These are phyloP conservation scores for Candida vaughaniae DNA, from an alignment of 805 yeast genomes.

Conservation along the genomic window DNA sequence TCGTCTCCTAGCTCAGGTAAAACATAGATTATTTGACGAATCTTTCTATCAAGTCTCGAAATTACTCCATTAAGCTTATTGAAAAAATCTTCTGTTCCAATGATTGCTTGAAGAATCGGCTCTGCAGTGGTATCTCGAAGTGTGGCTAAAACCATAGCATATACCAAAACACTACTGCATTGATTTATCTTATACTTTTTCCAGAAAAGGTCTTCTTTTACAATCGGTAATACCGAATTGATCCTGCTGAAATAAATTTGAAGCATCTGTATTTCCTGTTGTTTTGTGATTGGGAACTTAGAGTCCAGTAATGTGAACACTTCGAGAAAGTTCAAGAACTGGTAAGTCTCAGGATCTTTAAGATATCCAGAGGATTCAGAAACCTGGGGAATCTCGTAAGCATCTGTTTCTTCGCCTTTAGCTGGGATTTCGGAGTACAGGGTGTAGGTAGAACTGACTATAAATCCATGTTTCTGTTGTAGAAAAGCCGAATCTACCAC, in stretches of 20 bases:
- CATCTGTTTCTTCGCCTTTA: not conserved
- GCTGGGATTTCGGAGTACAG: not conserved
- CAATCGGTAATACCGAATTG: conserved; percentile 33
- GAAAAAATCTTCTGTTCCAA: not conserved
- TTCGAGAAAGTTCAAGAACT: conserved; percentile 8
- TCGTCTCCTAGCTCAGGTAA: conserved; percentile 32
- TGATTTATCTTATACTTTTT: conserved; percentile 19
- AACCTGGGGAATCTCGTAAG: not conserved
- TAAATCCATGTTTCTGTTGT: too few relatives aligned
- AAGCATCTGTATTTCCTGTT: conserved; percentile 21
- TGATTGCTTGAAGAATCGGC: conserved; percentile 16
- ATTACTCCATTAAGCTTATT: not conserved
- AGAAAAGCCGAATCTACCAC: too few relatives aligned
- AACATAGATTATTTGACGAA: conserved; percentile 29
- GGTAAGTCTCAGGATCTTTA: conserved; percentile 1
- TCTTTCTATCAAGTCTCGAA: conserved; percentile 25
- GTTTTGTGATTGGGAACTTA: conserved; percentile 18
- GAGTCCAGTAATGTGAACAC: conserved; percentile 31
- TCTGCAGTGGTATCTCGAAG: conserved; percentile 26
- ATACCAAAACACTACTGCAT: conserved; percentile 21
- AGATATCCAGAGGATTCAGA: not conserved
- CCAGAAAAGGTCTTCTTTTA: conserved; percentile 29
- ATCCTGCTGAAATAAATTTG: conserved; percentile 30
- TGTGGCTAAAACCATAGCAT: conserved; percentile 27
- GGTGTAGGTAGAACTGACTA: not conserved